These are phyloP conservation scores for Fraxinus xanthoxyloides DNA, from an alignment of 305 asterid species.

Conservation along the genomic window DNA sequence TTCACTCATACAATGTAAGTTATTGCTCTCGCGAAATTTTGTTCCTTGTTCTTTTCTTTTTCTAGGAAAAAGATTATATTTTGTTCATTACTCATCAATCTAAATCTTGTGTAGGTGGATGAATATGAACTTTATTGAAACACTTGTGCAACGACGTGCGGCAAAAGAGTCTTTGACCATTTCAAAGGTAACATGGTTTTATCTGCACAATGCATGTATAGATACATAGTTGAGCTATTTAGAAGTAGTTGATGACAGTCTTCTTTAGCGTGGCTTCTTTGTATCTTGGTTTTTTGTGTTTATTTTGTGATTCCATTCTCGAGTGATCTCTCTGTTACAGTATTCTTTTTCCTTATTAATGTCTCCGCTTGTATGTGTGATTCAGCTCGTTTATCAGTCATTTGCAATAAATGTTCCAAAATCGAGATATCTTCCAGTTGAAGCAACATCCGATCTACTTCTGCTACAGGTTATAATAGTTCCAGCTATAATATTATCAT, in stretches of 20 bases:
- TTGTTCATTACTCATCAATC: slow-evolving; percentile 21
- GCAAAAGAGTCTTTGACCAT: slow-evolving; percentile 31
- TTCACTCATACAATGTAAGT: slow-evolving; percentile 67
- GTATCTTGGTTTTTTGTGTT: slow-evolving; percentile 3
- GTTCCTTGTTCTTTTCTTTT: slow-evolving; percentile 14
- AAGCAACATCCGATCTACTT: slow-evolving; percentile 70
- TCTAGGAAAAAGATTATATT: slow-evolving; percentile 15
- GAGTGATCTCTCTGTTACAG: neutral
- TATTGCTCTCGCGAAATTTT: slow-evolving; percentile 13
- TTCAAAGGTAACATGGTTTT: slow-evolving; percentile 53
- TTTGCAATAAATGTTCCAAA: slow-evolving; percentile 62
- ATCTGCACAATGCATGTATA: slow-evolving; percentile 2
- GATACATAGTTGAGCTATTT: slow-evolving; percentile 11
- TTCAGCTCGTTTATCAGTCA: slow-evolving; percentile 67
- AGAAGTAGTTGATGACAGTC: slow-evolving; percentile 8
- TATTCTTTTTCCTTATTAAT: slow-evolving; percentile 11
- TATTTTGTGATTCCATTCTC: slow-evolving; percentile 1
- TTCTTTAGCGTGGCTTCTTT: neutral
- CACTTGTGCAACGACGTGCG: slow-evolving; percentile 40
- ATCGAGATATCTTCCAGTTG: slow-evolving; percentile 77
- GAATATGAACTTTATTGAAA: slow-evolving; percentile 51
- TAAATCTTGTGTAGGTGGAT: slow-evolving; percentile 66
- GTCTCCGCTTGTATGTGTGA: slow-evolving; percentile 18
- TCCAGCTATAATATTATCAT: slow-evolving; percentile 11
- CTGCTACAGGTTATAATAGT: slow-evolving; percentile 62